A percentile compares a stretch with the other conserved stretches of the same genome.
These are phyloP conservation scores for Lagenaria siceraria DNA, from an alignment of 306 rosid genomes.

Conservation along the genomic window DNA sequence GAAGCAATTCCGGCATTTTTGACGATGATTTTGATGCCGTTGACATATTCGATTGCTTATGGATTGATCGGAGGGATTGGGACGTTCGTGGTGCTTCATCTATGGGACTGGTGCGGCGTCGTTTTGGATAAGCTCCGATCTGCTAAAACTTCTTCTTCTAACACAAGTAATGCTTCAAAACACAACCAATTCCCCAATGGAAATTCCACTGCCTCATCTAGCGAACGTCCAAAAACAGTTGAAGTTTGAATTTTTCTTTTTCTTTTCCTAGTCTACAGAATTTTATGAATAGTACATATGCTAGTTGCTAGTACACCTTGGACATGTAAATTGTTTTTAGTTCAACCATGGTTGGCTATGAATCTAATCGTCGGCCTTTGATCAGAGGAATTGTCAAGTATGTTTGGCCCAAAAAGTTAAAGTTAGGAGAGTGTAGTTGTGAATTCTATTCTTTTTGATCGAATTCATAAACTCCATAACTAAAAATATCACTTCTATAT, in stretches of 20 bases:
- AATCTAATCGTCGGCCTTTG: too few species aligned
- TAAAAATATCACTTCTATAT: too few species aligned
- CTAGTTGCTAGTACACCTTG: too few species aligned
- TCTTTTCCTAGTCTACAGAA: neutral
- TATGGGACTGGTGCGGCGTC: constrained; percentile 52
- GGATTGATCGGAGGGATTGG: constrained; percentile 89
- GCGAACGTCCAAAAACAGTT: neutral
- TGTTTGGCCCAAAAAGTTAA: too few species aligned
- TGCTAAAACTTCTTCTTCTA: neutral
- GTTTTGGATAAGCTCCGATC: neutral
- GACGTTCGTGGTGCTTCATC: constrained; percentile 43
- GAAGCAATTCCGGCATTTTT: constrained; percentile 84
- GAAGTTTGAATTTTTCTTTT: neutral
- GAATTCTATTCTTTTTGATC: too few species aligned
- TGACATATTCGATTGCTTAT: constrained; percentile 82
- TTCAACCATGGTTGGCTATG: too few species aligned
- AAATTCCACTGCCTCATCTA: neutral
- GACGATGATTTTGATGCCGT: constrained; percentile 68
- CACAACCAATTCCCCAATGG: neutral
- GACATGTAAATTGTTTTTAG: too few species aligned
- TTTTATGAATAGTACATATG: too few species aligned
- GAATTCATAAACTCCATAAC: too few species aligned
- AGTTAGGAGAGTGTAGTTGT: too few species aligned
- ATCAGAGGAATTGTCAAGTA: too few species aligned
- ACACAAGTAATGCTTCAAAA: neutral